phyloP scores from a whole-genome alignment of 805 yeast species.

The Ogataea nakhonphanomensis region DNA sequence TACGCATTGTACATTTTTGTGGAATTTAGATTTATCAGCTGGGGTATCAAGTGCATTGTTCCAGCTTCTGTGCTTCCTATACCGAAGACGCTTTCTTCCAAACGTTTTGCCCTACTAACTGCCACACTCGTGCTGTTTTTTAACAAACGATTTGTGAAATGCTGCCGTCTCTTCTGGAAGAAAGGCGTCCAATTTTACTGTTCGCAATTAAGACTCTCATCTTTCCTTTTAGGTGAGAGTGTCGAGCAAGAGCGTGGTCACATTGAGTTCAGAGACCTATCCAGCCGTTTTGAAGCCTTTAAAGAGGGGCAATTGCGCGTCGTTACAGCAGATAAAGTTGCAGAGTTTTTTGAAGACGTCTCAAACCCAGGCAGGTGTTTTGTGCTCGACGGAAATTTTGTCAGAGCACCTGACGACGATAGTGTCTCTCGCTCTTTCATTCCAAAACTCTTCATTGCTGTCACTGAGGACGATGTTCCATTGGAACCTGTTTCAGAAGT shows the following conservation, averaged over 20 bases:
- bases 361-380: constrained; percentile 50
- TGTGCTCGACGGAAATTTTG: constrained; percentile 75
- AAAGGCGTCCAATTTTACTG: constrained; percentile 54
- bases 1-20: constrained; percentile 68
- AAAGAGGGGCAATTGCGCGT: too few relatives aligned
- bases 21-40: constrained; percentile 70
- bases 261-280: constrained; percentile 49
- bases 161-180: constrained; percentile 45
- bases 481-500: constrained; percentile 39
- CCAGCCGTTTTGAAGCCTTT: constrained; percentile 36
- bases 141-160: neutral
- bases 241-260: constrained; percentile 68
- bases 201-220: constrained; percentile 63
- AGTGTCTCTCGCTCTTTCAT: constrained; percentile 63
- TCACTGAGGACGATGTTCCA: constrained; percentile 71
- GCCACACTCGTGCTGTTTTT: neutral
- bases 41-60: constrained; percentile 39
- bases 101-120: neutral
- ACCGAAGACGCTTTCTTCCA: neutral
- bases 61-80: constrained; percentile 31
- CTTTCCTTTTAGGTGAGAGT: constrained; percentile 69
- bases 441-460: constrained; percentile 71
- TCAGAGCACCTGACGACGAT: constrained; percentile 86
- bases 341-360: constrained; percentile 39
- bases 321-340: constrained; percentile 43